phyloP scores from a whole-genome alignment of 805 yeast genomes.

The Wickerhamiella brachini region DNA sequence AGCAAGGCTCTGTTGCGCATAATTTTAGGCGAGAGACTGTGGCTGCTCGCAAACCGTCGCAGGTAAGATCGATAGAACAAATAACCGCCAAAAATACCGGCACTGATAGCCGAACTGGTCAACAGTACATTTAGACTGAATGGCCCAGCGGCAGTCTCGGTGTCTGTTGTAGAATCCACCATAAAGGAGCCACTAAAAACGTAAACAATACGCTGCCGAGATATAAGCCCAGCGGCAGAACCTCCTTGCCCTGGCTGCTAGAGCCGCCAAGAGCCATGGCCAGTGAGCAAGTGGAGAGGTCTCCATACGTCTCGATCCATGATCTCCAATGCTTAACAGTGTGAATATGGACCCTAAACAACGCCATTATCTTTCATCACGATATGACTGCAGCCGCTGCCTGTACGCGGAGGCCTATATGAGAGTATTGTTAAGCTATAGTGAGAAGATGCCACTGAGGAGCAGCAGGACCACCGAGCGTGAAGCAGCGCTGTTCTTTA shows the following conservation, averaged over 20 bases:
- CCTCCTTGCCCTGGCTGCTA: neutral
- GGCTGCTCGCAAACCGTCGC: constrained; percentile 36
- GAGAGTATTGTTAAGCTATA: neutral
- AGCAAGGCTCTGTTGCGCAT: constrained; percentile 34
- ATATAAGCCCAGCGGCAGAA: neutral
- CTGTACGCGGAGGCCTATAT: neutral
- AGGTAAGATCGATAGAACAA: constrained; percentile 33
- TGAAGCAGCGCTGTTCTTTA: too few species aligned
- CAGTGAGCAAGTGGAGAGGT: too few species aligned
- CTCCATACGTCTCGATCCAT: too few species aligned
- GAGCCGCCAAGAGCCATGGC: too few species aligned
- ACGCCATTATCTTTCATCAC: too few species aligned
- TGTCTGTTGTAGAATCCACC: neutral
- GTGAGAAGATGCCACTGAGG: neutral
- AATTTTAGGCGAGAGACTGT: constrained; percentile 35
- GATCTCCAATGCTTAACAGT: too few species aligned
- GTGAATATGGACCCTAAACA: too few species aligned
- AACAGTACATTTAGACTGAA: neutral
- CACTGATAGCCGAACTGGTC: constrained; percentile 10
- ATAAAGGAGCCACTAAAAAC: neutral
- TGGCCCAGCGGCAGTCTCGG: neutral
- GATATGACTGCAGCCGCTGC: too few species aligned
- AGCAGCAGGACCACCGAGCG: too few species aligned
- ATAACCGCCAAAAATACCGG: constrained; percentile 31
- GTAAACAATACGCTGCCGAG: neutral